phyloP scores from a whole-genome alignment of 202 grass and related monocot genomes.

The Schoenoplectus tabernaemontani region DNA sequence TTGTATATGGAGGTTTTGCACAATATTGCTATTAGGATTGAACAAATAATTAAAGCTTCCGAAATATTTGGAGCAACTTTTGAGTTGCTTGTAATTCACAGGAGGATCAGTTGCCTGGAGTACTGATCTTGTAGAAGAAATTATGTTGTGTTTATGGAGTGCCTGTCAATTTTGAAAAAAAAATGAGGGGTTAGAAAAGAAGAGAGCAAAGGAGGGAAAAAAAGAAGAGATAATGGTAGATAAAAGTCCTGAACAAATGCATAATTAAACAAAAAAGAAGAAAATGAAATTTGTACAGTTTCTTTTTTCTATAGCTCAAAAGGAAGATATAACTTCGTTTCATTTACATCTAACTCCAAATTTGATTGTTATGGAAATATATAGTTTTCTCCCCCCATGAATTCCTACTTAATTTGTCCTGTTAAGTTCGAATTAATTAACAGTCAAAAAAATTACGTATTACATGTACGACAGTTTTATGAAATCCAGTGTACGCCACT shows the following conservation, averaged over 20 bases:
- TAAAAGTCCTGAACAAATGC: background rate
- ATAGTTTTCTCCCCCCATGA: background rate
- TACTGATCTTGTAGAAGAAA: background rate
- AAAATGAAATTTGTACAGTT: too few relatives aligned
- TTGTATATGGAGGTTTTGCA: background rate
- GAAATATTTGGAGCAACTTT: background rate
- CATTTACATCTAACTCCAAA: background rate
- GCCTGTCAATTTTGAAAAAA: background rate
- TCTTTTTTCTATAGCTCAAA: background rate
- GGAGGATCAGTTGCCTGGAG: background rate
- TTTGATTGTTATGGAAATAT: background rate
- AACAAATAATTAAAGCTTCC: background rate
- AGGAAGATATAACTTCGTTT: background rate
- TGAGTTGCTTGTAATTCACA: background rate
- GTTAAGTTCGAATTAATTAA: background rate
- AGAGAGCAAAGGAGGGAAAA: too few relatives aligned
- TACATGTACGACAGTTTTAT: background rate
- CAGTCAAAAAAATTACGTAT: background rate
- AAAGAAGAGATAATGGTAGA: background rate
- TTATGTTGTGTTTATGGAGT: background rate
- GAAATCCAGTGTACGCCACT: background rate
- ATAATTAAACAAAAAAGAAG: background rate
- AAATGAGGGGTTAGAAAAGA: too few relatives aligned
- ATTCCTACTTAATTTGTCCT: background rate
- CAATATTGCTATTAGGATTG: background rate